phyloP scores from a whole-genome alignment of 176 grass and related monocot genomes.

The Chrysopogon serrulatus region DNA sequence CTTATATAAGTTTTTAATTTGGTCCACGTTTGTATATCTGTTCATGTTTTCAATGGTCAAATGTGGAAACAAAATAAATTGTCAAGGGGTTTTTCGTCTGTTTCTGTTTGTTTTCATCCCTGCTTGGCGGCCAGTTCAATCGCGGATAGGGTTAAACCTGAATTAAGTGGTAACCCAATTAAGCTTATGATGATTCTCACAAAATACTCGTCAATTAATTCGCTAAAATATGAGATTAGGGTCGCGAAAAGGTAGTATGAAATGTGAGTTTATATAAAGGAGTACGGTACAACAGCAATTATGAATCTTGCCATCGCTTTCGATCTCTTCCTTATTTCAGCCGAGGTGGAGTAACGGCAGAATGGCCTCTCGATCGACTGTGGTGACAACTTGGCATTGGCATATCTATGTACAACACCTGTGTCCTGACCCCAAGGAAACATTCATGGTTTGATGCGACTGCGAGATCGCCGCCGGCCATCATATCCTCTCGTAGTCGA shows the following conservation, averaged over 20 bases:
- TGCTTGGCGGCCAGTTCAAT: background rate
- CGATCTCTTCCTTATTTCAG: background rate
- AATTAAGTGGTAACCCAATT: background rate
- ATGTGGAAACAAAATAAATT: no score
- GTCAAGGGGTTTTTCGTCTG: no score
- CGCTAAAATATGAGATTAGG: background rate
- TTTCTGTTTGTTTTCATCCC: background rate
- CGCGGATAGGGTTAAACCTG: background rate
- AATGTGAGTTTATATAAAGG: background rate
- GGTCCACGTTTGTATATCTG: no score
- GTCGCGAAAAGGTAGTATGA: background rate
- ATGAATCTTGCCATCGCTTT: background rate
- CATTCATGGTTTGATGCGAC: background rate
- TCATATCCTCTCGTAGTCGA: constrained; percentile 54
- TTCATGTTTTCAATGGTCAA: no score
- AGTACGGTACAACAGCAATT: background rate
- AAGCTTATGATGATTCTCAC: background rate
- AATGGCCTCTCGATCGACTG: background rate
- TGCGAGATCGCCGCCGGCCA: background rate
- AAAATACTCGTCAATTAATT: background rate
- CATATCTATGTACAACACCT: background rate
- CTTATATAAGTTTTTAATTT: no score
- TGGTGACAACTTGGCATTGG: background rate
- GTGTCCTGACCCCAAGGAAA: background rate
- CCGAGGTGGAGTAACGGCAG: background rate